phyloP scores from a whole-genome alignment of 805 yeast species.

The Candida vartiovaarae region DNA sequence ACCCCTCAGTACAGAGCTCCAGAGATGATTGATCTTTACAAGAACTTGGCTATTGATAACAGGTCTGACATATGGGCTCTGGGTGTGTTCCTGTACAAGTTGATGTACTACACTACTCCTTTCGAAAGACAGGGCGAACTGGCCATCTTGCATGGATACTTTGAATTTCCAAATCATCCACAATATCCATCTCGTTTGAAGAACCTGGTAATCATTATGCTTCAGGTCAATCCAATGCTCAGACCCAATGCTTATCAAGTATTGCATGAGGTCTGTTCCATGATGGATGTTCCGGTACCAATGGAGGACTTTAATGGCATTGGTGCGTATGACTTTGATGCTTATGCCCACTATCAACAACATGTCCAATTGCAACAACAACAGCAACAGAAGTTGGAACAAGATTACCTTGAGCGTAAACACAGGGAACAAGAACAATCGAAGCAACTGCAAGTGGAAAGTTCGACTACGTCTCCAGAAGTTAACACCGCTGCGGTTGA shows the following conservation, averaged over 20 bases:
- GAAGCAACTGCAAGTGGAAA: too few species aligned
- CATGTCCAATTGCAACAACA: slow-evolving; percentile 31
- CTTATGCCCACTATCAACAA: slow-evolving; percentile 44
- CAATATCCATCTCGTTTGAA: slow-evolving; percentile 63
- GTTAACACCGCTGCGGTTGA: slow-evolving; percentile 1
- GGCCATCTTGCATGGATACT: slow-evolving; percentile 80
- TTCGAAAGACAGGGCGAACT: slow-evolving; percentile 80
- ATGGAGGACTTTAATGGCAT: slow-evolving; percentile 33
- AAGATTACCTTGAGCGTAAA: slow-evolving; percentile 13
- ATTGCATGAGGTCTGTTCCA: slow-evolving; percentile 49
- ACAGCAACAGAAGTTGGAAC: slow-evolving; percentile 28
- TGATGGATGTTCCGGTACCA: slow-evolving; percentile 47
- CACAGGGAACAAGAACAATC: slow-evolving; percentile 9
- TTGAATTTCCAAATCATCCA: slow-evolving; percentile 68
- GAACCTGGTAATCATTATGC: slow-evolving; percentile 67
- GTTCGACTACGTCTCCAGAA: slow-evolving; percentile 5
- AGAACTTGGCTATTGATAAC: slow-evolving; percentile 81
- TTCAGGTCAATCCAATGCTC: slow-evolving; percentile 73
- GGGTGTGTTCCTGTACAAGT: slow-evolving; percentile 84
- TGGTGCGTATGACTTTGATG: slow-evolving; percentile 53
- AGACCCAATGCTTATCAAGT: slow-evolving; percentile 90
- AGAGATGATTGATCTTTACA: slow-evolving; percentile 87
- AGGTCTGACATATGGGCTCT: slow-evolving; percentile 96
- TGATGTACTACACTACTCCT: slow-evolving; percentile 91
- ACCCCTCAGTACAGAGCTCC: slow-evolving; percentile 96